A percentile compares a stretch with the other conserved stretches of the same genome.
Evolutionary conservation across 371 early-diverging fungal species (phyloP).

Genomic region (Caulochytrium protostelioides): DNA sequence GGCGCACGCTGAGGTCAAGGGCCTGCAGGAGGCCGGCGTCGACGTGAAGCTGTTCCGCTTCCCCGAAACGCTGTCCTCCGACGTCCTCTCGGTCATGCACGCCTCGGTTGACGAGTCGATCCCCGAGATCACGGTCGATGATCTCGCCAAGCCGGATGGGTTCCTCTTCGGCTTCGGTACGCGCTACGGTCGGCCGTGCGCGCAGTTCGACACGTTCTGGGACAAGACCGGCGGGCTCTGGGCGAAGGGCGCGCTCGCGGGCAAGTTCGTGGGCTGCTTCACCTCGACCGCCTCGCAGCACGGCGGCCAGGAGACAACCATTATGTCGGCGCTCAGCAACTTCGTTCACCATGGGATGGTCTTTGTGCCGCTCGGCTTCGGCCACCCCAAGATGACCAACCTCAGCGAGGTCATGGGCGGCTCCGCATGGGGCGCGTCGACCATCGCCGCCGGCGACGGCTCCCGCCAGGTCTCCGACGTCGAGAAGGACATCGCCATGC

Average conservation of each 20-base stretch:
- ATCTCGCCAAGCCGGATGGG: constrained; percentile 46
- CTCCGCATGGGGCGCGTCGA: constrained; percentile 51
- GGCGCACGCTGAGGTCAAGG: constrained; percentile 38
- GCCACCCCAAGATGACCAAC: not conserved
- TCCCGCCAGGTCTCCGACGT: constrained; percentile 33
- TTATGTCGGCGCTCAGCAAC: constrained; percentile 38
- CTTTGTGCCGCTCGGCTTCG: constrained; percentile 48
- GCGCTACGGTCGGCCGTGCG: constrained; percentile 45
- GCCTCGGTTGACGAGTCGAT: constrained; percentile 34
- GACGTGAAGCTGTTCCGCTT: constrained; percentile 44
- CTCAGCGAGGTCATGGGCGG: constrained; percentile 27
- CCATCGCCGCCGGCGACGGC: constrained; percentile 45
- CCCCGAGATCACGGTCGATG: constrained; percentile 32
- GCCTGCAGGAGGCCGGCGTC: constrained; percentile 31
- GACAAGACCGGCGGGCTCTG: constrained; percentile 57
- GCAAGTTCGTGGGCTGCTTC: constrained; percentile 54
- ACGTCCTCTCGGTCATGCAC: constrained; percentile 46
- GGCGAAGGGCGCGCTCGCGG: constrained; percentile 35
- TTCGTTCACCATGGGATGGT: constrained; percentile 59
- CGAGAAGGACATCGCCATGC: constrained; percentile 40
- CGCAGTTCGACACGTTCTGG: constrained; percentile 51
- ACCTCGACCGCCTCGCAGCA: constrained; percentile 46
- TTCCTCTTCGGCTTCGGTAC: constrained; percentile 52
- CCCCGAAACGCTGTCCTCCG: constrained; percentile 34
- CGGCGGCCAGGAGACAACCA: constrained; percentile 63